phyloP scores from a whole-genome alignment of 108 stramenopile genomes.

The Mayamaea pseudoterrestris region DNA sequence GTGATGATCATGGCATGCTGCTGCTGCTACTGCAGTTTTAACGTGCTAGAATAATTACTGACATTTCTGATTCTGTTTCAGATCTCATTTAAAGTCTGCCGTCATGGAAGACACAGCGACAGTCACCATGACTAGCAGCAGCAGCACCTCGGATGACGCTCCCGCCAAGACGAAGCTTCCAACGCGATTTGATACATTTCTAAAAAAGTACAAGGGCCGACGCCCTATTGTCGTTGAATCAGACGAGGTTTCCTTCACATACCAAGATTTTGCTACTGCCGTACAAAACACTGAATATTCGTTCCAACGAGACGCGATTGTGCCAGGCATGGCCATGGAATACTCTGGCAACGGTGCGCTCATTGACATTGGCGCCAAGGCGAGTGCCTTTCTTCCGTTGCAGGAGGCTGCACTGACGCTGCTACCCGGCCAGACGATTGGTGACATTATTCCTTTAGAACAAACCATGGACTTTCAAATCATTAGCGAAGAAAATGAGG shows the following conservation, averaged over 20 bases:
- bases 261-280: conserved; percentile 62
- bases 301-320: conserved; percentile 77
- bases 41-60: too few relatives aligned
- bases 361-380: conserved; percentile 93
- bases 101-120: conserved; percentile 6
- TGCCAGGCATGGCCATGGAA: conserved; percentile 66
- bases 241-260: conserved; percentile 46
- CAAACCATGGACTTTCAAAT: conserved; percentile 80
- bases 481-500: conserved; percentile 90
- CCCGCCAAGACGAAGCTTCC: conserved; percentile 5
- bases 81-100: conserved; percentile 1
- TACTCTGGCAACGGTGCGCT: conserved; percentile 57
- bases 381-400: conserved; percentile 80
- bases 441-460: conserved; percentile 63
- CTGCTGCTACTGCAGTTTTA: too few relatives aligned
- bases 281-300: conserved; percentile 62
- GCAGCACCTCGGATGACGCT: conserved; percentile 1
- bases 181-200: conserved; percentile 69
- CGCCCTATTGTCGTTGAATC: conserved; percentile 6
- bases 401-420: conserved; percentile 62
- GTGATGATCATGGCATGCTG: too few relatives aligned
- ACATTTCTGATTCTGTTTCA: not conserved
- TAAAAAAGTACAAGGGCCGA: conserved; percentile 70
- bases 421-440: conserved; percentile 39
- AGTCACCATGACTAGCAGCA: too few relatives aligned